A percentile compares a stretch with the other conserved stretches of the same genome.
Conservation (phyloP, 2,329 filamentous ascomycete species). For the Pseudogymnoascus verrucosus region DNA sequence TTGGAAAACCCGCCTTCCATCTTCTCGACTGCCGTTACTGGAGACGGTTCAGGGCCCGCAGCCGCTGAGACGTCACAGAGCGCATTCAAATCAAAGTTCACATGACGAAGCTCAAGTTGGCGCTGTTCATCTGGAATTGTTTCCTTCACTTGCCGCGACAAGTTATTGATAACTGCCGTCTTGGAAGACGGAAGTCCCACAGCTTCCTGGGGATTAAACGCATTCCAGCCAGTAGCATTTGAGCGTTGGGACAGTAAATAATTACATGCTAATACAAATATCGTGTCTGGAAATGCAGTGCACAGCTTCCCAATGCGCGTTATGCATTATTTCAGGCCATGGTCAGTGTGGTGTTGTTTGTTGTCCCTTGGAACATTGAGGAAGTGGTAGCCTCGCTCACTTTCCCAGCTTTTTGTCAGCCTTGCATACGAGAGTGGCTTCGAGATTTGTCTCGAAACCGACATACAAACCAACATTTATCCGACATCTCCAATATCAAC, state of each 20-base stretch:
- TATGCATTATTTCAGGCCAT: background rate
- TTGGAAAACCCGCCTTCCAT: constrained; percentile 37
- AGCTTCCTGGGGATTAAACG: background rate
- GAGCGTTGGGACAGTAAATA: background rate
- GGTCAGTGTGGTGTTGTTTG: background rate
- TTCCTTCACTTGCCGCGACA: background rate
- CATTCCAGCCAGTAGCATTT: background rate
- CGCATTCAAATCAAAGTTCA: constrained; percentile 34
- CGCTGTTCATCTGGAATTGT: constrained; percentile 23
- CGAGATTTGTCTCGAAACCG: background rate
- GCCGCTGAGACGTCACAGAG: constrained; percentile 31
- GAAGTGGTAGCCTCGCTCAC: background rate
- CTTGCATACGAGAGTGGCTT: background rate
- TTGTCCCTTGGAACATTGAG: background rate
- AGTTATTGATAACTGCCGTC: background rate
- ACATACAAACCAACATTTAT: background rate
- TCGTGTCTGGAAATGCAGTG: background rate
- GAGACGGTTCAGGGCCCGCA: constrained; percentile 29
- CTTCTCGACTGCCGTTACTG: constrained; percentile 32
- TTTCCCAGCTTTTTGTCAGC: background rate
- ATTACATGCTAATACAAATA: background rate
- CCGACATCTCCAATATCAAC: background rate
- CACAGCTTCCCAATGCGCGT: background rate
- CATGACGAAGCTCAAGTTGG: constrained; percentile 30
- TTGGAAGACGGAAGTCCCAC: background rate